Base-by-base conservation (phyloP, 768 basidiomycete species). In the Termitomyces sp. region DNA sequence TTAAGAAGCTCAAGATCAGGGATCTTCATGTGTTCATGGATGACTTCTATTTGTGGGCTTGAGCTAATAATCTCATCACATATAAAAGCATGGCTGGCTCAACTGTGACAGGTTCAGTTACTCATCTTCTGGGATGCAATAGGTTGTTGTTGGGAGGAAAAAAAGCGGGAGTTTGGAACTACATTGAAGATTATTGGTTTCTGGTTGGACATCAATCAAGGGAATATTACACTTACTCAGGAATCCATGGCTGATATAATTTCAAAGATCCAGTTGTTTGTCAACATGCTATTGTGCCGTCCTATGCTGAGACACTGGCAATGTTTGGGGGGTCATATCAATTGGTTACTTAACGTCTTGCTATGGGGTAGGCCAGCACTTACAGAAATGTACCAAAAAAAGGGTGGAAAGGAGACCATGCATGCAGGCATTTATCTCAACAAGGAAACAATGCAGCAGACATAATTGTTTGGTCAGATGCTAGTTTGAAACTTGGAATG, bases 131-230 rank as follows among this genome's bases (percentile, higher is more conserved):
- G 44, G 61, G 67, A 47, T 57, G 64, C 18, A 63, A 70, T 54
- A 44, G 65, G 7, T 57, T 60, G 66, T 31, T 69, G 66, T 2
- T 69, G 54, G 32, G 58, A 69, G 23, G 62, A 68, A 13, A 35
- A 22, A 16, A 72, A 72, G 52, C 70, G 71, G 48, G 52, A 67
- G 4, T 63, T 50, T 53, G 70, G 67, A 0, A 1, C 10, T 0
- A n/a, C 27, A 2, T 56, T 73, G 0, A 64, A 60, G 13, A 64
- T 75, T 29, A 72, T 75, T 38, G 70, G 74, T 0, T 73, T 75
- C 39, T 55, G 56, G 7, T 64, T 75, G 11, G 18, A 49, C 3
- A 54, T 58, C 52, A 45, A 60, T 47, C 65, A 64, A 50, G 7
- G 16, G 0, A 29, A 55, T 9, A n/a, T 51, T 10, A 44, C 13